Conservation (phyloP, 2,329 filamentous ascomycete species). For the Talaromyces sp. region DNA sequence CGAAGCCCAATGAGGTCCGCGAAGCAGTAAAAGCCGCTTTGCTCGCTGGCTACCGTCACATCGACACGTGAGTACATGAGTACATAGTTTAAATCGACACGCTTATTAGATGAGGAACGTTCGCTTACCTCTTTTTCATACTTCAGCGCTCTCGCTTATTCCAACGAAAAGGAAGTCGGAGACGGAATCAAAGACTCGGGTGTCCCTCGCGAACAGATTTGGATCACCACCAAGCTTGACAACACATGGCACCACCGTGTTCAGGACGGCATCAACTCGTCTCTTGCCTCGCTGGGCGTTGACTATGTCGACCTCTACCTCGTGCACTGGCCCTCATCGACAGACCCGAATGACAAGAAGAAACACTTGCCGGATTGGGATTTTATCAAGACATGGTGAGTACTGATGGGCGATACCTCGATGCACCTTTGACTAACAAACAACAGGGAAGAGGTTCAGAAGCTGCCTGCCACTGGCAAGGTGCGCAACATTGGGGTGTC, state of each 20-base stretch:
- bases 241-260: constrained; percentile 62
- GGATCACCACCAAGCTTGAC: constrained; percentile 66
- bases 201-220: constrained; percentile 62
- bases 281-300: constrained; percentile 59
- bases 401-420: constrained; percentile 17
- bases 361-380: constrained; percentile 75
- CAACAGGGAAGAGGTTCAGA: constrained; percentile 48
- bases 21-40: constrained; percentile 47
- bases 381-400: constrained; percentile 70
- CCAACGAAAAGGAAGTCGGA: constrained; percentile 65
- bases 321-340: constrained; percentile 62
- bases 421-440: constrained; percentile 55
- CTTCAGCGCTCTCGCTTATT: constrained; percentile 44
- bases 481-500: constrained; percentile 78
- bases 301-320: constrained; percentile 71
- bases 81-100: not conserved
- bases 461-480: constrained; percentile 50
- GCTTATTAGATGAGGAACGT: not conserved
- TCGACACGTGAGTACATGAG: constrained; percentile 43
- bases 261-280: constrained; percentile 57
- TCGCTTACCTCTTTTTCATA: not conserved
- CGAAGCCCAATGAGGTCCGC: constrained; percentile 48
- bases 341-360: constrained; percentile 44
- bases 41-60: constrained; percentile 52
- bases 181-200: constrained; percentile 62